Evolutionary conservation across 1,284 basidiomycete species (phyloP).

Genomic region (Ceratobasidium papillatum): DNA sequence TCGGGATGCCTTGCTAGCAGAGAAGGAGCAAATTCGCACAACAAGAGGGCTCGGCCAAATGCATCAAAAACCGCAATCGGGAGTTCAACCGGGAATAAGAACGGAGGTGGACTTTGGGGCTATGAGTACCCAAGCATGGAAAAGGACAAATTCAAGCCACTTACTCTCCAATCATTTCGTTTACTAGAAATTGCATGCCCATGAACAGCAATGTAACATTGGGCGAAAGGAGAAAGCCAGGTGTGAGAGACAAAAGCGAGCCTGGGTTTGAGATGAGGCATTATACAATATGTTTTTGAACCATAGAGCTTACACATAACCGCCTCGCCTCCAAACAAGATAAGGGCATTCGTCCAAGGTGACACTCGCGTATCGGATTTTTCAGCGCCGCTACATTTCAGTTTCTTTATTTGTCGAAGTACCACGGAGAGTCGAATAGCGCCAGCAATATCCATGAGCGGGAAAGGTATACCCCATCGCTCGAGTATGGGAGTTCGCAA

Average conservation of each 20-base stretch:
- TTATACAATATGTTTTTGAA: neutral
- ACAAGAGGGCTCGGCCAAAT: conserved; percentile 42
- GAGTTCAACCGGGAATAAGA: conserved; percentile 39
- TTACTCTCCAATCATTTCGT: conserved; percentile 30
- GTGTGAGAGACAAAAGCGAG: conserved; percentile 38
- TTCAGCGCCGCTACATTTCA: neutral
- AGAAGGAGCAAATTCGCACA: conserved; percentile 41
- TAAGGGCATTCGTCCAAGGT: conserved; percentile 42
- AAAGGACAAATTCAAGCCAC: conserved; percentile 4
- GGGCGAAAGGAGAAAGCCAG: conserved; percentile 42
- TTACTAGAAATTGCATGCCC: conserved; percentile 28
- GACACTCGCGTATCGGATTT: conserved; percentile 23
- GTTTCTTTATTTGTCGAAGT: conserved; percentile 30
- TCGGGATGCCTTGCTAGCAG: conserved; percentile 36
- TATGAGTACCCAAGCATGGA: conserved; percentile 13
- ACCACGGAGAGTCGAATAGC: conserved; percentile 27
- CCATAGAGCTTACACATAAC: conserved; percentile 39
- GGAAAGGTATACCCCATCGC: conserved; percentile 27
- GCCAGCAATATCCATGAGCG: conserved; percentile 21
- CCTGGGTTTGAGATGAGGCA: conserved; percentile 15
- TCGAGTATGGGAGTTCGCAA: conserved; percentile 19
- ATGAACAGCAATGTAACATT: conserved; percentile 43
- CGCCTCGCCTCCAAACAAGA: conserved; percentile 46
- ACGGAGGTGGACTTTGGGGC: conserved; percentile 30
- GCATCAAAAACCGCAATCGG: conserved; percentile 43